phyloP scores from a whole-genome alignment of 1,284 basidiomycete genomes.

The Uromyces viciae-fabae region DNA sequence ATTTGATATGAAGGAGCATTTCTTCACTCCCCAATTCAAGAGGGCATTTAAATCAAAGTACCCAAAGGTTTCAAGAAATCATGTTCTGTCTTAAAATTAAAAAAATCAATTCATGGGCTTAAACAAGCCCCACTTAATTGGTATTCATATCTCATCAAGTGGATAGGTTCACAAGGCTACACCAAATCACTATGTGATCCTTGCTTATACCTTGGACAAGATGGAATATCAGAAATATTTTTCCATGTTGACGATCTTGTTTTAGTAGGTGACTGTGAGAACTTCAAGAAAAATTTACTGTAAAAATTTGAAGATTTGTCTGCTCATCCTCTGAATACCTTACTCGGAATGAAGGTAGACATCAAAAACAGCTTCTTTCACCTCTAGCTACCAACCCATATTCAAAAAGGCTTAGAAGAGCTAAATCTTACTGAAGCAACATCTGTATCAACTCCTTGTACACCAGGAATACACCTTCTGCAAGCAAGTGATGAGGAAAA shows the following conservation, averaged over 20 bases:
- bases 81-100: neutral
- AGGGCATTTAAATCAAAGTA: slow-evolving; percentile 56
- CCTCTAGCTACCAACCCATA: neutral
- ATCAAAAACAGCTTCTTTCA: neutral
- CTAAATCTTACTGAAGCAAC: too few species aligned
- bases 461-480: neutral
- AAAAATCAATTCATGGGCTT: neutral
- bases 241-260: neutral
- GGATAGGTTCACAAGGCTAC: neutral
- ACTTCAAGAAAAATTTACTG: neutral
- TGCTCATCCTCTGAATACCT: neutral
- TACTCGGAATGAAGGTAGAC: neutral
- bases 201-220: neutral
- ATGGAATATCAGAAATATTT: neutral
- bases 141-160: neutral
- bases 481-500: neutral
- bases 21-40: slow-evolving; percentile 57
- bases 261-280: neutral
- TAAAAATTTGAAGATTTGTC: neutral
- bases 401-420: neutral
- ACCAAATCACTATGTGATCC: neutral
- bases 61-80: slow-evolving; percentile 49
- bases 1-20: slow-evolving; percentile 58
- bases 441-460: neutral
- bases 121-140: neutral